These are phyloP conservation scores for Prunus armeniaca DNA, from an alignment of 306 rosid genomes.

Conservation along the genomic window DNA sequence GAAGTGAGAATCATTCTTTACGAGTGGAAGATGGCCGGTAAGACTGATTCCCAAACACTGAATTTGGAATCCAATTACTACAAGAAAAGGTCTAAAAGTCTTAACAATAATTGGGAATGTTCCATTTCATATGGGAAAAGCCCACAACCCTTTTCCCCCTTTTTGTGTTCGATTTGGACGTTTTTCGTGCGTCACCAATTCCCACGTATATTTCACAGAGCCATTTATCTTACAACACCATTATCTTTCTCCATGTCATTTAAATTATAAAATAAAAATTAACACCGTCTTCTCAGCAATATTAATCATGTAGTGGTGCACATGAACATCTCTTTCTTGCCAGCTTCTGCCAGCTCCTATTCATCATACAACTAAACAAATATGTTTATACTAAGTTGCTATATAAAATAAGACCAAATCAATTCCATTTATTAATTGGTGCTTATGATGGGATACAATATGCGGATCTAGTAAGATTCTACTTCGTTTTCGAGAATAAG, in stretches of 20 bases:
- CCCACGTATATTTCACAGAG: neutral
- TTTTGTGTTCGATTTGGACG: neutral
- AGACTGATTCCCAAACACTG: neutral
- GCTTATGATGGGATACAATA: neutral
- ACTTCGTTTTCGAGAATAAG: too few relatives aligned
- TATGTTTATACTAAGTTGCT: neutral
- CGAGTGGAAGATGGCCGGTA: neutral
- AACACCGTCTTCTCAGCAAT: neutral
- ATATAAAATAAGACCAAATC: neutral
- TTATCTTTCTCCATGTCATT: neutral
- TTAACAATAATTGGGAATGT: neutral
- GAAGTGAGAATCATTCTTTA: neutral
- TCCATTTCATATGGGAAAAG: neutral
- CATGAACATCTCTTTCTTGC: slow-evolving; percentile 12
- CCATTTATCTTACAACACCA: neutral
- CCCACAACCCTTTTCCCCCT: neutral
- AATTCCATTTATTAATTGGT: neutral
- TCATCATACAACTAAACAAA: neutral
- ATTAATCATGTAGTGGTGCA: slow-evolving; percentile 4
- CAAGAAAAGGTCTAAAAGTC: neutral
- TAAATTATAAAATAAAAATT: neutral
- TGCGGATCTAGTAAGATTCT: too few relatives aligned
- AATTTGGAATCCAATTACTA: neutral
- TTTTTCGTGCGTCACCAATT: neutral
- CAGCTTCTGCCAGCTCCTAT: slow-evolving; percentile 19